These are phyloP conservation scores for Lactarius trivialis DNA, from an alignment of 768 basidiomycete genomes.

Conservation along the genomic window DNA sequence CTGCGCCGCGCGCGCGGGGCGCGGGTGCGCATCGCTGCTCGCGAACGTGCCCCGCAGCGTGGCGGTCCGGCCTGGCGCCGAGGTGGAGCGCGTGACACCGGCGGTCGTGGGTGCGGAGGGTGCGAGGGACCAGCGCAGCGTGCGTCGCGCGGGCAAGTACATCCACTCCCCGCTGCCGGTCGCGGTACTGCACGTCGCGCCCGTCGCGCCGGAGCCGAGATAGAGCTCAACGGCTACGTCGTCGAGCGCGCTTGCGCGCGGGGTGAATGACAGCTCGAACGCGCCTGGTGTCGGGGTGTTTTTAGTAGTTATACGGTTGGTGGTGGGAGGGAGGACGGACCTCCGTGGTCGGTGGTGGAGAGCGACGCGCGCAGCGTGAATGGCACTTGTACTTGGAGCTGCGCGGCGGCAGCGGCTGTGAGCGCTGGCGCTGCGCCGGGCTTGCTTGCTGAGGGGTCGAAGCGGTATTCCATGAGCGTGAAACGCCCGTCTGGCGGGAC, in stretches of 20 bases:
- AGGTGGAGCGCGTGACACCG: constrained; percentile 41
- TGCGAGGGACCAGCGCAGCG: constrained; percentile 75
- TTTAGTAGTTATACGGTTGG: constrained; percentile 25
- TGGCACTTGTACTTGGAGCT: constrained; percentile 31
- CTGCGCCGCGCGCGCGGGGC: constrained; percentile 71
- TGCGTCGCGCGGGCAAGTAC: constrained; percentile 57
- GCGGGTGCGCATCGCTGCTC: constrained; percentile 37
- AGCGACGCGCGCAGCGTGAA: constrained; percentile 31
- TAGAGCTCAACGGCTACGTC: constrained; percentile 64
- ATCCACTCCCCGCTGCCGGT: constrained; percentile 66
- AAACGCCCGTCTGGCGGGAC: constrained; percentile 92
- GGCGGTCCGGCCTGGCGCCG: constrained; percentile 51
- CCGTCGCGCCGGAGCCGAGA: constrained; percentile 67
- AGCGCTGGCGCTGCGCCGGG: constrained; percentile 37
- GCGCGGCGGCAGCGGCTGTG: constrained; percentile 21
- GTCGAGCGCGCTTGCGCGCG: constrained; percentile 54
- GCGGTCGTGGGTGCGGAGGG: constrained; percentile 39
- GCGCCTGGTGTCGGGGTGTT: constrained; percentile 35
- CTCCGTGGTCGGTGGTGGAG: constrained; percentile 36
- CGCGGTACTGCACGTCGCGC: constrained; percentile 64
- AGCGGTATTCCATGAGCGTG: constrained; percentile 77
- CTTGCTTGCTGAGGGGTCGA: constrained; percentile 38
- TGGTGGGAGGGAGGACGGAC: constrained; percentile 26
- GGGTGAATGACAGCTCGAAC: constrained; percentile 40
- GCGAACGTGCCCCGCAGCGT: constrained; percentile 65